These are phyloP conservation scores for Alnus rubra DNA, from an alignment of 306 rosid species.

Conservation along the genomic window DNA sequence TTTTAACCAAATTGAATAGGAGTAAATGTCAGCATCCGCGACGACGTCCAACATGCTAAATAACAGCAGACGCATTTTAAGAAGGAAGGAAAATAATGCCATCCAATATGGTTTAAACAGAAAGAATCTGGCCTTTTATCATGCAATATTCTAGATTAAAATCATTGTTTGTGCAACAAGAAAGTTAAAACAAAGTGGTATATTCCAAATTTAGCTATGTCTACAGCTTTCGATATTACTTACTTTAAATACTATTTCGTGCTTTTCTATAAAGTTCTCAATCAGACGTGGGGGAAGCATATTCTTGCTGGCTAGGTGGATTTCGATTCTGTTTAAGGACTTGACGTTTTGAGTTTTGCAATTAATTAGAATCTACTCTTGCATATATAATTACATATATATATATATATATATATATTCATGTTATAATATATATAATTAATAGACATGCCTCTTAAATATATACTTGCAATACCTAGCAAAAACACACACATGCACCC, in stretches of 20 bases:
- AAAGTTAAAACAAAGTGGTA: slow-evolving; percentile 36
- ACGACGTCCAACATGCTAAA: slow-evolving; percentile 22
- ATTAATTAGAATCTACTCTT: too few relatives aligned
- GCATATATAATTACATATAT: too few relatives aligned
- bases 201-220: slow-evolving; percentile 22
- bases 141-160: slow-evolving; percentile 32
- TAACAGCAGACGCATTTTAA: slow-evolving; percentile 21
- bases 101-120: slow-evolving; percentile 45
- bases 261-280: not conserved
- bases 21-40: not conserved
- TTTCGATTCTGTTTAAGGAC: too few relatives aligned
- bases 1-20: not conserved
- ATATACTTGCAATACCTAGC: too few relatives aligned
- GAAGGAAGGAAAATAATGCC: slow-evolving; percentile 38
- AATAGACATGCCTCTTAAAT: too few relatives aligned
- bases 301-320: too few relatives aligned
- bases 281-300: not conserved
- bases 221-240: not conserved
- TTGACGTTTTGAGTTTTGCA: too few relatives aligned
- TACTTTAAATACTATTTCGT: not conserved
- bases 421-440: too few relatives aligned
- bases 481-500: too few relatives aligned
- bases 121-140: slow-evolving; percentile 52
- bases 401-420: too few relatives aligned
- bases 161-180: slow-evolving; percentile 29